A percentile compares a stretch with the other conserved stretches of the same genome.
phyloP scores from a whole-genome alignment of 371 early-diverging fungal species.

The Mucor piriformis region DNA sequence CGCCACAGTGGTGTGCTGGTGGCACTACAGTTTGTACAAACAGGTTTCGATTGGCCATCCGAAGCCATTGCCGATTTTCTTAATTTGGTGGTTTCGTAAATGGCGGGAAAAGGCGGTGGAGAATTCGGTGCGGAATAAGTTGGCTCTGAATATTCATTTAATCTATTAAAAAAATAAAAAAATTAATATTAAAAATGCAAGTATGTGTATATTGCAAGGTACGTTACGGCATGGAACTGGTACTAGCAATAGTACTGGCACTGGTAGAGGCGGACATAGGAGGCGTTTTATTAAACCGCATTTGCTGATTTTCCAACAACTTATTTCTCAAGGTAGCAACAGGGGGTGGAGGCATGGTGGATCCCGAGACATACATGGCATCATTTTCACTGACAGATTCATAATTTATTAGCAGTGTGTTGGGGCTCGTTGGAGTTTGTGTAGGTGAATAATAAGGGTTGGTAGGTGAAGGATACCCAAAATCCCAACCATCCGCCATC shows the following conservation, averaged over 20 bases:
- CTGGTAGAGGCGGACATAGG: conserved; percentile 22
- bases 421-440: not conserved
- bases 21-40: conserved; percentile 88
- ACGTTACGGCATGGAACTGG: not conserved
- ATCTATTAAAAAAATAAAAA: not conserved
- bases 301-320: conserved; percentile 17
- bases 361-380: conserved; percentile 38
- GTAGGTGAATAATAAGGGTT: conserved; percentile 27
- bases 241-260: conserved; percentile 9
- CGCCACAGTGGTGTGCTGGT: conserved; percentile 96
- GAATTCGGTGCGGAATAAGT: conserved; percentile 22
- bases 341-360: conserved; percentile 44
- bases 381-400: not conserved
- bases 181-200: not conserved
- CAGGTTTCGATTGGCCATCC: conserved; percentile 33
- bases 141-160: not conserved
- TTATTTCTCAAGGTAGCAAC: conserved; percentile 35
- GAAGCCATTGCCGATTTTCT: conserved; percentile 12
- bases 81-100: not conserved
- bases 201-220: not conserved
- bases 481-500: conserved; percentile 35
- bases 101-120: conserved; percentile 17
- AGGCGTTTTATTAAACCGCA: conserved; percentile 8
- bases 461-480: conserved; percentile 28
- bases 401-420: no score